Evolutionary conservation across 257 asterid genomes (phyloP).

Genomic region (Solanum chilense): DNA sequence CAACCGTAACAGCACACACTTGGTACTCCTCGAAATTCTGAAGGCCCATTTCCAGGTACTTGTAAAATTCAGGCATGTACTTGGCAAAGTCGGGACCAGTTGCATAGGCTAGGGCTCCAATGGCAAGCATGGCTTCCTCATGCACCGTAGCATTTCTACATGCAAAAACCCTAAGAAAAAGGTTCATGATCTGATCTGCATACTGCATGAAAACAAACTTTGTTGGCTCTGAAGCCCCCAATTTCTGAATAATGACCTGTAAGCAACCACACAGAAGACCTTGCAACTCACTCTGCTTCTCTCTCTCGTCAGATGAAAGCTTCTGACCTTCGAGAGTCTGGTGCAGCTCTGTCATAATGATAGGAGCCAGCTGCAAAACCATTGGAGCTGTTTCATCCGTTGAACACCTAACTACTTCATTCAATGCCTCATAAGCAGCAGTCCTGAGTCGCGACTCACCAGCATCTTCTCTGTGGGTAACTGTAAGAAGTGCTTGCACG

Average conservation of each 20-base stretch:
- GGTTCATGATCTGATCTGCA: slow-evolving; percentile 76
- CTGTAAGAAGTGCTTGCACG: slow-evolving; percentile 56
- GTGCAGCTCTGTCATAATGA: slow-evolving; percentile 76
- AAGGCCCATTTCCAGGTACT: slow-evolving; percentile 84
- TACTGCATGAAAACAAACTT: slow-evolving; percentile 59
- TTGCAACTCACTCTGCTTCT: slow-evolving; percentile 68
- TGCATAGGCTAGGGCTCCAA: slow-evolving; percentile 82
- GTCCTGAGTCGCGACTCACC: slow-evolving; percentile 70
- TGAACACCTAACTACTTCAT: slow-evolving; percentile 79
- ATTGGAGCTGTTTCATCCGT: slow-evolving; percentile 61
- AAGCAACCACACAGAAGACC: slow-evolving; percentile 84
- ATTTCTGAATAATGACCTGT: slow-evolving; percentile 71
- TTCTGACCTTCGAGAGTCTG: slow-evolving; percentile 61
- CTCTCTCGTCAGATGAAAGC: slow-evolving; percentile 65
- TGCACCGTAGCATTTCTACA: slow-evolving; percentile 84
- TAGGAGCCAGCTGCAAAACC: slow-evolving; percentile 67
- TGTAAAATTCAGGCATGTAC: slow-evolving; percentile 76
- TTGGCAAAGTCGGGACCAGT: slow-evolving; percentile 57
- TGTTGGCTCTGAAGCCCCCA: slow-evolving; percentile 53
- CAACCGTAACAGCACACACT: slow-evolving; percentile 83
- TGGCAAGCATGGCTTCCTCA: slow-evolving; percentile 91
- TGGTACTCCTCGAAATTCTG: slow-evolving; percentile 91
- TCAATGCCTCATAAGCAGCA: slow-evolving; percentile 79
- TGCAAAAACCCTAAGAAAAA: slow-evolving; percentile 63
- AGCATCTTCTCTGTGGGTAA: slow-evolving; percentile 73